These are phyloP conservation scores for Aspergillus sp. DNA, from an alignment of 2,329 filamentous ascomycete genomes.

Conservation along the genomic window DNA sequence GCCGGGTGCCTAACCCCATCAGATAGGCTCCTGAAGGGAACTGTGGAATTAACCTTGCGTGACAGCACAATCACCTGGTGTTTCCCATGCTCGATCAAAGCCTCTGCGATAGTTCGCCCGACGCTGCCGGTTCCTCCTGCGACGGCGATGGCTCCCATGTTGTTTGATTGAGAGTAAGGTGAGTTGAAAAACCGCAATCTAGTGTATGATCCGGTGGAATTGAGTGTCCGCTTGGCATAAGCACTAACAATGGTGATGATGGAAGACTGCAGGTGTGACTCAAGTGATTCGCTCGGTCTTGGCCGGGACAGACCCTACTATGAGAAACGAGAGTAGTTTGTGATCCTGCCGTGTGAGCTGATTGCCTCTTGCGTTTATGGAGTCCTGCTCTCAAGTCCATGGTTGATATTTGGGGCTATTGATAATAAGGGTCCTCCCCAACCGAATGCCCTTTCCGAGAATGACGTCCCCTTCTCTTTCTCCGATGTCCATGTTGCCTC, in stretches of 20 bases:
- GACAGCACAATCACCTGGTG: not conserved
- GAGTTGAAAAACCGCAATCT: not conserved
- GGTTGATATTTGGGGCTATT: not conserved
- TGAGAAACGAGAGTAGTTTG: too few relatives aligned
- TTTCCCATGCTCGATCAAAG: not conserved
- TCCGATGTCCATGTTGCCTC: too few relatives aligned
- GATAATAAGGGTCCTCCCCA: not conserved
- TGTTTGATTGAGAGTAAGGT: not conserved
- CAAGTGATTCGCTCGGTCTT: not conserved
- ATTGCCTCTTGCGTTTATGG: not conserved
- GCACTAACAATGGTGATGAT: not conserved
- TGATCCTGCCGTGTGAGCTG: too few relatives aligned
- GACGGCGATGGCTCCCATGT: not conserved
- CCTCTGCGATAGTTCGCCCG: not conserved
- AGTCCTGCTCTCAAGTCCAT: too few relatives aligned
- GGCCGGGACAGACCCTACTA: too few relatives aligned
- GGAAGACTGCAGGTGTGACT: not conserved
- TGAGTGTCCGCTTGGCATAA: not conserved
- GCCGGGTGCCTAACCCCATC: not conserved
- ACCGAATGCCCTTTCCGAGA: not conserved
- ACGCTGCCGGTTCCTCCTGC: not conserved
- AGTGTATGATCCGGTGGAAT: not conserved
- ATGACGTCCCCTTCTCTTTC: not conserved
- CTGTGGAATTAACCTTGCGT: not conserved
- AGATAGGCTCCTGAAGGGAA: not conserved